Conservation (phyloP, 805 yeast genomes). For the Naumovozyma castellii region DNA sequence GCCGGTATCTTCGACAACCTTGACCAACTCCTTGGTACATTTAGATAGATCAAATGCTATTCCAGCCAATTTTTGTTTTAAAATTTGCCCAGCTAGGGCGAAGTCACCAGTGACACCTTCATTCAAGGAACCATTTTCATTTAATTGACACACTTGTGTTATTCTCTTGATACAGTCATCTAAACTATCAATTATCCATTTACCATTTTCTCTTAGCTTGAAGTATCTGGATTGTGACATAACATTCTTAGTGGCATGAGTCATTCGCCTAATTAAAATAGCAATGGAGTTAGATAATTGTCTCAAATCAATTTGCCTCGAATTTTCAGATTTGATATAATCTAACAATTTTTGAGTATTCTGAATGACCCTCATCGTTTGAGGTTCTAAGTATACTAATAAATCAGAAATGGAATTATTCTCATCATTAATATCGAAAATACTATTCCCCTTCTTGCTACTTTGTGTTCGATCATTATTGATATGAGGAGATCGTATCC, state of each 20-base stretch:
- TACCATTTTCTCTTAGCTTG: not conserved
- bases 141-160: not conserved
- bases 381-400: constrained; percentile 79
- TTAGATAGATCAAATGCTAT: constrained; percentile 94
- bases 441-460: constrained; percentile 33
- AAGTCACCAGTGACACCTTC: not conserved
- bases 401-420: constrained; percentile 82
- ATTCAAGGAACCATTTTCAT: not conserved
- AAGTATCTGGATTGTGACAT: not conserved
- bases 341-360: not conserved
- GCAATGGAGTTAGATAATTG: not conserved
- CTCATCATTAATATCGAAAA: constrained; percentile 74
- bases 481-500: not conserved
- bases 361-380: constrained; percentile 36
- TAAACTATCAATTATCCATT: not conserved
- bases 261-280: not conserved
- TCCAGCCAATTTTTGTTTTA: constrained; percentile 91
- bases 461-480: not conserved
- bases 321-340: not conserved
- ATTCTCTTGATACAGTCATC: not conserved
- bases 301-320: not conserved
- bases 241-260: not conserved
- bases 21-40: constrained; percentile 90
- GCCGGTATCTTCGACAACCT: constrained; percentile 46
- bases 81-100: constrained; percentile 38